These are phyloP conservation scores for Coemansia sp. DNA, from an alignment of 192 early-diverging fungal species.

Conservation along the genomic window DNA sequence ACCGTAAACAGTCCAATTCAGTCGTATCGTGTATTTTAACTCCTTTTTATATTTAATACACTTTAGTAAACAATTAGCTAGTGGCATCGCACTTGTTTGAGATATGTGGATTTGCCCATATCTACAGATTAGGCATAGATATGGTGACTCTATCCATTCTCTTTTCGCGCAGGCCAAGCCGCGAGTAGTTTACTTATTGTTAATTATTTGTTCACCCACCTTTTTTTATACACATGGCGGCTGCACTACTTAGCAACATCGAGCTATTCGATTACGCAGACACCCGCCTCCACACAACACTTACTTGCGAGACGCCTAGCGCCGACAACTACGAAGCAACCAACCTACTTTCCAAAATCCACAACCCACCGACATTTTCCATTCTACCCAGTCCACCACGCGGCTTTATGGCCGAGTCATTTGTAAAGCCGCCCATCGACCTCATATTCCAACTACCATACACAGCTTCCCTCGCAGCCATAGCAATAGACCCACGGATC, in stretches of 20 bases:
- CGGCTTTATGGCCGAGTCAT: conserved; percentile 30
- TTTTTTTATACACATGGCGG: background rate
- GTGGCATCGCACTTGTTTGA: background rate
- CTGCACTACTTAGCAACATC: background rate
- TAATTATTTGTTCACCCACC: background rate
- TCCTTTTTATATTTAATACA: background rate
- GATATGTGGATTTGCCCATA: background rate
- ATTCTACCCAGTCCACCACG: background rate
- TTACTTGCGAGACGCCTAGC: conserved; percentile 11
- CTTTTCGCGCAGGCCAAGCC: background rate
- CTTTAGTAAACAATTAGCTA: too few species aligned
- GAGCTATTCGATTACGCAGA: conserved; percentile 38
- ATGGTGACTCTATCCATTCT: background rate
- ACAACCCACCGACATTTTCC: background rate
- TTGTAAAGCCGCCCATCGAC: conserved; percentile 33
- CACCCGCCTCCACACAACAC: conserved; percentile 14
- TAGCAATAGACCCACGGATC: conserved; percentile 20
- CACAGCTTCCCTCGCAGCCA: conserved; percentile 19
- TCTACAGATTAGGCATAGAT: background rate
- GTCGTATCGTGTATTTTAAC: too few species aligned
- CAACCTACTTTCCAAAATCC: conserved; percentile 12
- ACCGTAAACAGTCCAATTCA: too few species aligned
- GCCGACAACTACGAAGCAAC: conserved; percentile 20
- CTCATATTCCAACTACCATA: conserved; percentile 12
- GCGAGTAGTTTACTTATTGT: background rate